Evolutionary conservation across 441 rosid genomes (phyloP), one percentile per base, ranked within the genome.

Genomic region (Aleurites moluccanus): DNA sequence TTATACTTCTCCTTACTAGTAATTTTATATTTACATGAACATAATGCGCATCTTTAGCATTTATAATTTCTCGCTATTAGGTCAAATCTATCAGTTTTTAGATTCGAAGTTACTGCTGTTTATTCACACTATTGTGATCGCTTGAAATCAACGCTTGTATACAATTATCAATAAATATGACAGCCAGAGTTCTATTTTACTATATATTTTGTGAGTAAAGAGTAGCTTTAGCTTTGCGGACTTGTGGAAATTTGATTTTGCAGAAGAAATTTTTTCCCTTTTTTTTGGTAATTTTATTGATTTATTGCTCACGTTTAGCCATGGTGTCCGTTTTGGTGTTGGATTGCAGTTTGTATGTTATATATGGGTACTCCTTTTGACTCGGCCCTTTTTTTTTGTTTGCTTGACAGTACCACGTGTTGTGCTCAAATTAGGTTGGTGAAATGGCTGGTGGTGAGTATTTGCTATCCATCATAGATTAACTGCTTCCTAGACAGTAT

Each of bases 361-460:
- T 74, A 18, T 28, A 3, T 10, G 6, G n/a, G 18, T 1, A 0
- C 35, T 25, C 9, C 11, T 35, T 50, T 2, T 50, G 25, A 27
- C 16, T 57, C 16, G 23, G 4, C 10, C 15, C 18, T 45, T 62
- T 30, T 1, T 6, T 2, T n/a, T 53, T 5, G 3, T 73, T 73
- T n/a, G 23, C 27, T 42, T 27, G 10, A 15, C 18, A 11, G 13
- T 6, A 35, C 52, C 64, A 69, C 74, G 74, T 75, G 4, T 56
- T 49, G 59, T 49, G 50, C 21, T 61, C 38, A 45, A 50, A 21
- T 70, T 64, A 27, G 28, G 20, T 70, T 55, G 42, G 23, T 14
- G 23, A 70, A 63, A 76, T 76, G 79, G 79, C 79, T 38, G 45
- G 79, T 64, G 79, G 79, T 70, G 70, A 76, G 79, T 53, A 20